Conservation (phyloP, 2,329 filamentous ascomycete genomes). For the Pseudocercospora ulei region DNA sequence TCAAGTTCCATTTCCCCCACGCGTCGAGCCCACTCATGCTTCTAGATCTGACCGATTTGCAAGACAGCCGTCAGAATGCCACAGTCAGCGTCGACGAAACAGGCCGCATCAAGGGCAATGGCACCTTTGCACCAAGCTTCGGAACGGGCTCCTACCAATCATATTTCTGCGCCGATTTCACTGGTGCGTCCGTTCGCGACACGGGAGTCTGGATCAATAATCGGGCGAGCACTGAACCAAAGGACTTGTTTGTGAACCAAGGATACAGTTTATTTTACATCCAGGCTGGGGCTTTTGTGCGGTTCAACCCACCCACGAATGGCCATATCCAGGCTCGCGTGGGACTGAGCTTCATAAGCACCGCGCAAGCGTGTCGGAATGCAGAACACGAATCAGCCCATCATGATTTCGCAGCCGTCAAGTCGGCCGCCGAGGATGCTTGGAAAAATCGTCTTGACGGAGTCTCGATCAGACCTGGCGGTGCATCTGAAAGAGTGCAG, state of each 20-base stretch:
- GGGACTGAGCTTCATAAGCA: constrained; percentile 59
- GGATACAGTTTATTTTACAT: constrained; percentile 32
- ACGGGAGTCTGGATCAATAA: constrained; percentile 50
- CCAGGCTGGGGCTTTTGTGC: constrained; percentile 32
- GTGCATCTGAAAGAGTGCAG: constrained; percentile 46
- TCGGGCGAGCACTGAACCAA: constrained; percentile 39
- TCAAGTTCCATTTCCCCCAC: constrained; percentile 45
- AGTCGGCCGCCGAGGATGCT: constrained; percentile 34
- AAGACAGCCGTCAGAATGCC: constrained; percentile 43
- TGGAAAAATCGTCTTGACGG: constrained; percentile 36
- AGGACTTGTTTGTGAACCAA: constrained; percentile 30
- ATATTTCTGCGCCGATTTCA: constrained; percentile 53
- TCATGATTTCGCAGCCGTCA: constrained; percentile 52
- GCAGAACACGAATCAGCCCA: constrained; percentile 57
- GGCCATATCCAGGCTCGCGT: constrained; percentile 50
- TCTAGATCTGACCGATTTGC: constrained; percentile 51
- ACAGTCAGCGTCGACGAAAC: constrained; percentile 46
- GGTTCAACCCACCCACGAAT: constrained; percentile 13
- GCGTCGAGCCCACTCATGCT: constrained; percentile 46
- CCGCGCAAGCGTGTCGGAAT: constrained; percentile 54
- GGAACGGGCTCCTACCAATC: constrained; percentile 49
- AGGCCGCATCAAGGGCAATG: constrained; percentile 50
- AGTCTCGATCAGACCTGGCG: constrained; percentile 31
- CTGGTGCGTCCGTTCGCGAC: constrained; percentile 43
- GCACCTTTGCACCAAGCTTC: constrained; percentile 51